Base-by-base conservation (phyloP, 768 basidiomycete species). In the Harrya chromipes region DNA sequence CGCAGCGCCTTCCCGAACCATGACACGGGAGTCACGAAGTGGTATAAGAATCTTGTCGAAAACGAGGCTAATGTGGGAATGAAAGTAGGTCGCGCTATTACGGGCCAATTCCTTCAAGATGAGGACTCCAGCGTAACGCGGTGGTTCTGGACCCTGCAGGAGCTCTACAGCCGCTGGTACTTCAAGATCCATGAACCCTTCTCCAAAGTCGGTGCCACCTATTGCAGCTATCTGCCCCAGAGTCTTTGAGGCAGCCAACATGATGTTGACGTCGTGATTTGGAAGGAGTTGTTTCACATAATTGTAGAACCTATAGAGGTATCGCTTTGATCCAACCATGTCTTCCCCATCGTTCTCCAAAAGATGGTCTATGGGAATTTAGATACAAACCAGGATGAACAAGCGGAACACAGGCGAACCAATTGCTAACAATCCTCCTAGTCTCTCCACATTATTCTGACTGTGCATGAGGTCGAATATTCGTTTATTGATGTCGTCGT, bases 11-110 rank as follows among this genome's bases (percentile, higher is more conserved):
- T 97, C 95, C 49, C 95, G 75, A 12, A 97, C 91, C 63, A 91
- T 87, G 42, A 93, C 82, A 46, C 94, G 84, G 16, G 87, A 78
- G 66, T 99, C 97, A 38, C 94, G 77, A 20, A 99, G 69, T 5
- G 94, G 91, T 2, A 87, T 82, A 54, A 97, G 85, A 47, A 99
- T 92, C 68, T 93, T 93, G 65, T 94, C 93, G 43, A 98, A 85
- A 12, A 97, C 88, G 34, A 88, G 78, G 46, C 80, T 79, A 19
- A 98, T 93, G 68, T 92, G 87, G 2, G 89, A 80, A 59, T 92
- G 84, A 69, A 97, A 95, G 60, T 93, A 85, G 7, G 76, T 82
- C 0, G 91, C 87, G 54, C 88, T 94, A 68, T 93, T 88, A 24
- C 83, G 79, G 2, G 97, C 94, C 36, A 99, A 77, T 68, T 97